A percentile compares a stretch with the other conserved stretches of the same genome.
phyloP scores from a whole-genome alignment of 768 basidiomycete species.

The Lenzites betulinus region DNA sequence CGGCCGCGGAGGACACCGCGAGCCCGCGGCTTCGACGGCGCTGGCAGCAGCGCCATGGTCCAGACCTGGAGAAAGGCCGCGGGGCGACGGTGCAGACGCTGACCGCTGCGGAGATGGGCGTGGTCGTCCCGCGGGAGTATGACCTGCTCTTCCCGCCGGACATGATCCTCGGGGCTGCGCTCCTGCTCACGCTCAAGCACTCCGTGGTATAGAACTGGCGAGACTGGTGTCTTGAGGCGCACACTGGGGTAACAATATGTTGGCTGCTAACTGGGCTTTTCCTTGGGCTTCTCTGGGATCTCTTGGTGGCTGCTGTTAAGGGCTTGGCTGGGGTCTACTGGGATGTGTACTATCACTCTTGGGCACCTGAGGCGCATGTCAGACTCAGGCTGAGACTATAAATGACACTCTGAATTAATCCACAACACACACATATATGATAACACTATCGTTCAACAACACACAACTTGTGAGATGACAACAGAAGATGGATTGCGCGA shows the following conservation, averaged over 20 bases:
- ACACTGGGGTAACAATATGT: background rate
- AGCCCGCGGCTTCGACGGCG: background rate
- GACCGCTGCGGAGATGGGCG: background rate
- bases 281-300: too few relatives aligned
- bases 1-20: background rate
- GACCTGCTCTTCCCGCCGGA: conserved; percentile 28
- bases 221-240: background rate
- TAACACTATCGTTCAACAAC: too few relatives aligned
- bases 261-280: too few relatives aligned
- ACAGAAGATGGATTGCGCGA: background rate
- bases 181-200: conserved; percentile 33
- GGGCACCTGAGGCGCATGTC: too few relatives aligned
- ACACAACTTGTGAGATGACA: too few relatives aligned
- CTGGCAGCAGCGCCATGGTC: background rate
- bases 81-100: too few relatives aligned
- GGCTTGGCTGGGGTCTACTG: too few relatives aligned
- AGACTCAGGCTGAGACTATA: too few relatives aligned
- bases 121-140: conserved; percentile 25
- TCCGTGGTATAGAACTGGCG: conserved; percentile 1
- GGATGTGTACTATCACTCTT: too few relatives aligned
- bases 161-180: conserved; percentile 32
- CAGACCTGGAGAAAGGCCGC: too few relatives aligned
- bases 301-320: too few relatives aligned
- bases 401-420: background rate
- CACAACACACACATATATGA: background rate